These are phyloP conservation scores for Favolaschia claudopus DNA, from an alignment of 768 basidiomycete genomes.

Conservation along the genomic window DNA sequence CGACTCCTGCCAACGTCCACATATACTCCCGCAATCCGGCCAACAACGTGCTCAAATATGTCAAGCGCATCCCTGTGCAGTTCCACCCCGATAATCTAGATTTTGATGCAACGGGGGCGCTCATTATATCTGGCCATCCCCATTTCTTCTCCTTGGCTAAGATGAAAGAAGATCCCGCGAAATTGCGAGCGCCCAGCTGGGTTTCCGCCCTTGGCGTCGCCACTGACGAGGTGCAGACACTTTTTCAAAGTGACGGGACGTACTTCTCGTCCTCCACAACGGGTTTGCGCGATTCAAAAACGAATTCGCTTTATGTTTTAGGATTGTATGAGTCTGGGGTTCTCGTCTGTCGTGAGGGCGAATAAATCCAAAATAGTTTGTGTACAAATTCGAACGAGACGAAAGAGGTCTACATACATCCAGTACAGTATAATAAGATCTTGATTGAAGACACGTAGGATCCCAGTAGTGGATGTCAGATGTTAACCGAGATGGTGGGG, in stretches of 20 bases:
- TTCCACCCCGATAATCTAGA: constrained; percentile 70
- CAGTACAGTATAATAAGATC: constrained; percentile 13
- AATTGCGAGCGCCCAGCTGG: constrained; percentile 63
- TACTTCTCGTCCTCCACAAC: constrained; percentile 64
- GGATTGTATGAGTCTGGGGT: constrained; percentile 68
- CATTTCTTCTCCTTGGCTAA: constrained; percentile 60
- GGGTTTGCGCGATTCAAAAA: constrained; percentile 56
- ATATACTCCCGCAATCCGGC: constrained; percentile 58
- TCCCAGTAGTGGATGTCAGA: constrained; percentile 4
- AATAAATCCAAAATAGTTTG: constrained; percentile 19
- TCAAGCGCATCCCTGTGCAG: constrained; percentile 55
- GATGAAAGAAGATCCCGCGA: constrained; percentile 51
- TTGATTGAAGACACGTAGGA: constrained; percentile 9
- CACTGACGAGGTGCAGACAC: constrained; percentile 57
- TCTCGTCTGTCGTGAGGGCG: constrained; percentile 49
- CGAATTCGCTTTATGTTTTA: constrained; percentile 57
- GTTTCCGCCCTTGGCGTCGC: constrained; percentile 51
- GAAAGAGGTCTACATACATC: constrained; percentile 19
- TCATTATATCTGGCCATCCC: constrained; percentile 74
- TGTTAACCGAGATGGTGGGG: constrained; percentile 9
- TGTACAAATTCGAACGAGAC: constrained; percentile 19
- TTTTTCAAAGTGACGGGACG: constrained; percentile 80
- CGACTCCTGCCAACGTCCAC: constrained; percentile 52
- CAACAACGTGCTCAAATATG: constrained; percentile 51
- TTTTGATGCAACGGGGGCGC: constrained; percentile 53